Evolutionary conservation across 2,329 filamentous ascomycete species (phyloP), one percentile per base, ranked within the genome.

Genomic region (Colletotrichum ledebouriae): DNA sequence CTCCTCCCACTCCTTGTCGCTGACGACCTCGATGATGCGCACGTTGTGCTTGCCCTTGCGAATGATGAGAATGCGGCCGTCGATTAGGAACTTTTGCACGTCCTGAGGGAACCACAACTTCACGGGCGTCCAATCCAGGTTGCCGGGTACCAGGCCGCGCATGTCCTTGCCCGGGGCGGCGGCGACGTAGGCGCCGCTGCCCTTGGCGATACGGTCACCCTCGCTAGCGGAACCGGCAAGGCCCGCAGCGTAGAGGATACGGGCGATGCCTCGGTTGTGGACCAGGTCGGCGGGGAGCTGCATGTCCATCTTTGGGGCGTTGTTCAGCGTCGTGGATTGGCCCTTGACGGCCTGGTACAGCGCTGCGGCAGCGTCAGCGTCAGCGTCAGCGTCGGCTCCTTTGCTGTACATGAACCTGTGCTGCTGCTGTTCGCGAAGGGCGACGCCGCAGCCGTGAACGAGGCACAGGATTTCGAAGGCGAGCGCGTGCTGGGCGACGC

Each of bases 391-490:
- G 13, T 57, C 57, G 13, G 44, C n/a, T 15, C 29, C 65, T 64
- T 76, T 81, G 25, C 79, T 78, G 72, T 87, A 88, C 67, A 88
- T 77, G 56, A 81, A 78, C 56, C 76, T 77, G 75, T 91, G 89
- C 70, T 84, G 81, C 34, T 78, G 67, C 67, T 89, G 88, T 6
- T 93, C 90, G 22, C 86, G 82, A 13, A 86, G 77, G 0, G 94
- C 94, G 70, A 86, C 86, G 7, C 85, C 74, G 0, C 82, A 77
- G 13, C 94, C 93, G 75, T 98, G 94, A 1, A 94, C 87, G 2
- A 99, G 85, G 57, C 90, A 86, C 0, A 97, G 83, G 22, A 98
- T 91, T 76, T 99, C 94, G 58, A 84, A 87, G 1, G 96, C 96
- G 2, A 99, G 87, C 0, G 86, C 82, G 75, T 97, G 94, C 73